These are phyloP conservation scores for Mycena vulgaris DNA, from an alignment of 768 basidiomycete genomes.

Conservation along the genomic window DNA sequence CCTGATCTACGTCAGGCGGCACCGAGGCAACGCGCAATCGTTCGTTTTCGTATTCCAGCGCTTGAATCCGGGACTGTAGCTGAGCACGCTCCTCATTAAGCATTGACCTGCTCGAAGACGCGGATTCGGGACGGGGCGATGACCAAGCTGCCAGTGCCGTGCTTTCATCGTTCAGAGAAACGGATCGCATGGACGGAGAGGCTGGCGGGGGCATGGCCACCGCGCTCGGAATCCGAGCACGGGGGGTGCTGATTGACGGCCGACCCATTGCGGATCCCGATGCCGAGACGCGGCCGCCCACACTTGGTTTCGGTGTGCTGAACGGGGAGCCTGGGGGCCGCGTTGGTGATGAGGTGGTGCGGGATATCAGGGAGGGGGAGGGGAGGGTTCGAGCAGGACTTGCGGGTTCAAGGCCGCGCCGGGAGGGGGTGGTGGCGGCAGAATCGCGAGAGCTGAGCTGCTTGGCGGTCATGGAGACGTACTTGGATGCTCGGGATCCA, in stretches of 20 bases:
- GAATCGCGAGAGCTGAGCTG: constrained; percentile 73
- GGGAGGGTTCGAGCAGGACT: constrained; percentile 47
- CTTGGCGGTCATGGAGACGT: constrained; percentile 87
- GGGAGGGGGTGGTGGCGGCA: constrained; percentile 50
- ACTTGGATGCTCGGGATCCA: constrained; percentile 89
- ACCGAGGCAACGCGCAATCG: constrained; percentile 62
- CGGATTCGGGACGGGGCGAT: constrained; percentile 58
- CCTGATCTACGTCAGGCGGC: constrained; percentile 52
- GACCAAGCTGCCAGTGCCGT: constrained; percentile 51
- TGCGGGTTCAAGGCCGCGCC: constrained; percentile 38
- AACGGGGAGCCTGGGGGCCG: constrained; percentile 75
- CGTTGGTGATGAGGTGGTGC: constrained; percentile 57
- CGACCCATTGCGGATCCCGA: constrained; percentile 54
- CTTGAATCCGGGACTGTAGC: constrained; percentile 68
- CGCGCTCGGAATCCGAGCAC: constrained; percentile 78
- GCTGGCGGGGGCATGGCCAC: constrained; percentile 87
- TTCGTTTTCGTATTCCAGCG: constrained; percentile 80
- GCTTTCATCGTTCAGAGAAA: constrained; percentile 60
- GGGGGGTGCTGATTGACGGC: constrained; percentile 69
- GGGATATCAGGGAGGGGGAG: constrained; percentile 54
- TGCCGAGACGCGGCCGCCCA: constrained; percentile 51
- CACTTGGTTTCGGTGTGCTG: constrained; percentile 74
- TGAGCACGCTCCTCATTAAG: constrained; percentile 60
- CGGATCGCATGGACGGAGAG: constrained; percentile 66
- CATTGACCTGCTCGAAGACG: constrained; percentile 45